Percentiles rank a stretch among this genome's conserved stretches.
Evolutionary conservation across 2,329 filamentous ascomycete species (phyloP).

Genomic region (Colletotrichum lindemuthianum): DNA sequence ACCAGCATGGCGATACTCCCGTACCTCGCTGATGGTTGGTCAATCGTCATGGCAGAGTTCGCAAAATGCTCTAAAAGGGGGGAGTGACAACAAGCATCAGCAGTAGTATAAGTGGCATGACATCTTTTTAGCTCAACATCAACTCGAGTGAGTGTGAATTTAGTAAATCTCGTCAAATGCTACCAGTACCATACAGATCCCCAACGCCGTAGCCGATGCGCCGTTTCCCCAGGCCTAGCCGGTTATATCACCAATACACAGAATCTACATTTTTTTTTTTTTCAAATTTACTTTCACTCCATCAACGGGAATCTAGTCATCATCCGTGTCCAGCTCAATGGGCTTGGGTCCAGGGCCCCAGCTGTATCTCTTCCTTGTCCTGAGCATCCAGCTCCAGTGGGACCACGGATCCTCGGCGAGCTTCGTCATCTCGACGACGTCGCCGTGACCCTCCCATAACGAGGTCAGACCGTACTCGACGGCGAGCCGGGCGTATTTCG

Average conservation of each 20-base stretch:
- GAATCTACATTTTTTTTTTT: not conserved
- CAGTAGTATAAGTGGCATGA: too few relatives aligned
- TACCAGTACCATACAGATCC: not conserved
- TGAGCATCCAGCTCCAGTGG: constrained; percentile 53
- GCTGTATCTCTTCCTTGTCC: constrained; percentile 45
- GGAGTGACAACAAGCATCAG: too few relatives aligned
- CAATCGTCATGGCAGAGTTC: too few relatives aligned
- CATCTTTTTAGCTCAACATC: too few relatives aligned
- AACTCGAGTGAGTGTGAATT: too few relatives aligned
- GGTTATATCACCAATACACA: not conserved
- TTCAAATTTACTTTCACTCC: too few relatives aligned
- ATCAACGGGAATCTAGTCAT: constrained; percentile 37
- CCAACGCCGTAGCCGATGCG: not conserved
- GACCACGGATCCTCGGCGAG: constrained; percentile 47
- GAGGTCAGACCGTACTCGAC: constrained; percentile 47
- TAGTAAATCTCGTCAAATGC: too few relatives aligned
- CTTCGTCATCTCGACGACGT: constrained; percentile 47
- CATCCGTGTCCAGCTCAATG: constrained; percentile 7
- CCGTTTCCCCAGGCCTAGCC: not conserved
- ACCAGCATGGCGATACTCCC: too few relatives aligned
- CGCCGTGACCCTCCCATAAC: constrained; percentile 38
- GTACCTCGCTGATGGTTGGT: too few relatives aligned
- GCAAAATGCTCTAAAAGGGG: too few relatives aligned
- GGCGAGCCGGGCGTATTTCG: constrained; percentile 50
- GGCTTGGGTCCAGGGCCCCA: constrained; percentile 38